phyloP scores from a whole-genome alignment of 2,329 filamentous ascomycete species.

The Amauroascus verrucosus region DNA sequence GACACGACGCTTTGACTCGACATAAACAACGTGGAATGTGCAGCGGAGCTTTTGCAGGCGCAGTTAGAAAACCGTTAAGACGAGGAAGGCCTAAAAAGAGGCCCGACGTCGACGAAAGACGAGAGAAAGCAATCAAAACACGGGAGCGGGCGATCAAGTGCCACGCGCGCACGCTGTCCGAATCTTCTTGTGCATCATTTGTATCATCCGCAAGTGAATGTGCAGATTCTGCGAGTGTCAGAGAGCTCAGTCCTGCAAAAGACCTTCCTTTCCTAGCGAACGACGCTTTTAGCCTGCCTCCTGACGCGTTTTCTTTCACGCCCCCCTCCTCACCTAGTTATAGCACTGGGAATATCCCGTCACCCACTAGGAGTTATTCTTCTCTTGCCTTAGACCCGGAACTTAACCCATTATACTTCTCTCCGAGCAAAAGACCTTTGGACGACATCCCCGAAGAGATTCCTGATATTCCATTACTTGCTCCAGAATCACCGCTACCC shows the following conservation, averaged over 20 bases:
- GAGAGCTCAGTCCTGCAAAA: constrained; percentile 27
- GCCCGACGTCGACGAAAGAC: constrained; percentile 48
- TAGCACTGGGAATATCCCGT: constrained; percentile 31
- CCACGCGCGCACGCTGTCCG: constrained; percentile 28
- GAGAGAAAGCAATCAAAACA: constrained; percentile 47
- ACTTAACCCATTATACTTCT: constrained; percentile 29
- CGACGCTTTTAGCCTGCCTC: constrained; percentile 28
- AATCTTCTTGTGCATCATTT: constrained; percentile 29
- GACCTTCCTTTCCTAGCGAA: constrained; percentile 24
- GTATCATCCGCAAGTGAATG: constrained; percentile 34
- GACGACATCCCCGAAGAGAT: constrained; percentile 26
- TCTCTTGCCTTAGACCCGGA: constrained; percentile 33
- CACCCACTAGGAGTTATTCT: constrained; percentile 27
- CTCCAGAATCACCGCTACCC: constrained; percentile 13
- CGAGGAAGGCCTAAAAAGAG: constrained; percentile 56
- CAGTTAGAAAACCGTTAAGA: constrained; percentile 56
- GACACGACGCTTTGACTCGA: constrained; percentile 87
- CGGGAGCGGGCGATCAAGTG: constrained; percentile 34
- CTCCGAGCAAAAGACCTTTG: constrained; percentile 25
- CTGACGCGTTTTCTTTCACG: constrained; percentile 38
- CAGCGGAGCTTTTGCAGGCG: constrained; percentile 81
- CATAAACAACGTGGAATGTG: constrained; percentile 96
- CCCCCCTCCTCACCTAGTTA: constrained; percentile 39
- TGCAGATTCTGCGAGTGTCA: constrained; percentile 33
- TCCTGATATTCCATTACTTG: constrained; percentile 22